phyloP scores from a whole-genome alignment of 352 stramenopile species.

The Paralagenidium karlingii region DNA sequence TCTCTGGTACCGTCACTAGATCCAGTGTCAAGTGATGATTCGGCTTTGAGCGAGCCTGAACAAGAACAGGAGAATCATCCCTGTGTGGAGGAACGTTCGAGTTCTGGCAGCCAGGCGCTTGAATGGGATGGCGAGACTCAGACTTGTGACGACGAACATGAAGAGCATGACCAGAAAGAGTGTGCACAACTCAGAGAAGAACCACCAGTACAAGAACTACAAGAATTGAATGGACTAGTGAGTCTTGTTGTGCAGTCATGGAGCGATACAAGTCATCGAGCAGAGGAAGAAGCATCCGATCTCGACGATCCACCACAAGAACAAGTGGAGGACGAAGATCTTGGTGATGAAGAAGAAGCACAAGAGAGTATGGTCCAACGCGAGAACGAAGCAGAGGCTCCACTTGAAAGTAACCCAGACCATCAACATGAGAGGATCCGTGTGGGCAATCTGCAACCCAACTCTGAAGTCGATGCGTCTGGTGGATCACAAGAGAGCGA shows the following conservation, averaged over 20 bases:
- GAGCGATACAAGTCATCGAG: conserved; percentile 14
- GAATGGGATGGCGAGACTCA: conserved; percentile 1
- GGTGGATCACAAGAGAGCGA: background rate
- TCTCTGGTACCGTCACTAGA: too few species aligned
- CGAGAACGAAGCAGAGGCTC: conserved; percentile 2
- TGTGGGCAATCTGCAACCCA: background rate
- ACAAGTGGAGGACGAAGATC: background rate
- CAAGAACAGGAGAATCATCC: background rate
- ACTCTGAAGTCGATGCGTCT: background rate
- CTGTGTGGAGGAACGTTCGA: background rate
- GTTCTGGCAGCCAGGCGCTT: conserved; percentile 1
- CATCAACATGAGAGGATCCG: background rate
- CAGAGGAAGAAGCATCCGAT: conserved; percentile 1
- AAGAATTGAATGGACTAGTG: conserved; percentile 22
- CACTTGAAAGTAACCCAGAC: background rate
- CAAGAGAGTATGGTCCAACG: background rate
- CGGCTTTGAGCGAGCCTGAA: conserved; percentile 6
- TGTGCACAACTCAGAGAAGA: background rate
- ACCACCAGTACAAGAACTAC: conserved; percentile 5
- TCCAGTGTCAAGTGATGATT: conserved; percentile 40
- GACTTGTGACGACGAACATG: background rate
- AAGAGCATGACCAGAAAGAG: background rate
- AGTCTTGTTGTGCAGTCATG: conserved; percentile 38
- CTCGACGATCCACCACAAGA: background rate
- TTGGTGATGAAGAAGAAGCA: conserved; percentile 6